Percentiles rank a stretch among this genome's conserved stretches.
phyloP scores from a whole-genome alignment of 2,329 filamentous ascomycete species.

The Aspergillus arachidicola region DNA sequence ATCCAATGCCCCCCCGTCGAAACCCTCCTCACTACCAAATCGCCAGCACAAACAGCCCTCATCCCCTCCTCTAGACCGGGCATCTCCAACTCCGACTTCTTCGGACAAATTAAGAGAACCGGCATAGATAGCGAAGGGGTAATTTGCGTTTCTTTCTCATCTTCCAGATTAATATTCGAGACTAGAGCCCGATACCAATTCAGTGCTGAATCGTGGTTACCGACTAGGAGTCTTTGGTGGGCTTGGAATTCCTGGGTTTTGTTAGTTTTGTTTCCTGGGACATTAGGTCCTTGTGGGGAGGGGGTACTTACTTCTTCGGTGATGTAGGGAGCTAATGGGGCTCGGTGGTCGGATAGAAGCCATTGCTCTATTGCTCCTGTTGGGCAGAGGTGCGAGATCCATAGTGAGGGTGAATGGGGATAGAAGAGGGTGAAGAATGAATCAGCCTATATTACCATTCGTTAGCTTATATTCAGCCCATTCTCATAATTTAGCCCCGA shows the following conservation, averaged over 20 bases:
- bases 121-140: constrained; percentile 20
- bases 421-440: constrained; percentile 31
- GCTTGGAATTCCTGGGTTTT: constrained; percentile 18
- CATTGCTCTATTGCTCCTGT: constrained; percentile 25
- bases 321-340: constrained; percentile 20
- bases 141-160: constrained; percentile 18
- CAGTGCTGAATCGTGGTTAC: constrained; percentile 20
- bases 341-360: constrained; percentile 22
- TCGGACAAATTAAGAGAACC: constrained; percentile 21
- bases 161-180: constrained; percentile 21
- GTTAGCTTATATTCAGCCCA: not conserved
- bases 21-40: constrained; percentile 21
- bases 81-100: constrained; percentile 13
- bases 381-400: constrained; percentile 24
- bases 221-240: constrained; percentile 25
- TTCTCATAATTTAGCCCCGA: too few relatives aligned
- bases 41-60: constrained; percentile 13
- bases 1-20: constrained; percentile 27
- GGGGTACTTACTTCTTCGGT: constrained; percentile 19
- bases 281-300: not conserved
- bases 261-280: constrained; percentile 1
- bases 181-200: constrained; percentile 30
- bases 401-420: constrained; percentile 21
- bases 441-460: constrained; percentile 6
- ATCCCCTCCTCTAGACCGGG: constrained; percentile 18